These are phyloP conservation scores for Mallotus repandus DNA, from an alignment of 441 rosid genomes.

Conservation along the genomic window DNA sequence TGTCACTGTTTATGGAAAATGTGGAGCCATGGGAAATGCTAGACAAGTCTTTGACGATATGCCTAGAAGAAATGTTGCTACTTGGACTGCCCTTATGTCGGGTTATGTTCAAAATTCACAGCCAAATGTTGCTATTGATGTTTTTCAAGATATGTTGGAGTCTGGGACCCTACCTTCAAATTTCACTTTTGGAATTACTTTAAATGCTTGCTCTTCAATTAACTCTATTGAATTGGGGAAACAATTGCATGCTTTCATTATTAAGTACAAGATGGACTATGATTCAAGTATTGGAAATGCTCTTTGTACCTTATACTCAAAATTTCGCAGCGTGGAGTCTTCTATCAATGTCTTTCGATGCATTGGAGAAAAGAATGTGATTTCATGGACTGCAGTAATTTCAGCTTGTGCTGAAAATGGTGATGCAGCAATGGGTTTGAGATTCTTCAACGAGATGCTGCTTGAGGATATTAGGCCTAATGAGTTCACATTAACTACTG, in stretches of 20 bases:
- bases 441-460: slow-evolving; percentile 47
- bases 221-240: slow-evolving; percentile 38
- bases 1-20: slow-evolving; percentile 48
- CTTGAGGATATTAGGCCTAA: slow-evolving; percentile 42
- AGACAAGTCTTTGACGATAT: slow-evolving; percentile 34
- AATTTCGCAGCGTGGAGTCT: slow-evolving; percentile 36
- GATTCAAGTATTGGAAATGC: slow-evolving; percentile 56
- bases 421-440: slow-evolving; percentile 36
- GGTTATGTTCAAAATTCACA: slow-evolving; percentile 48
- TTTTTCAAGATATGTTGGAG: slow-evolving; percentile 44
- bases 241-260: slow-evolving; percentile 50
- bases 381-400: slow-evolving; percentile 55
- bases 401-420: slow-evolving; percentile 51
- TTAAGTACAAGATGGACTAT: slow-evolving; percentile 44
- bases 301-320: slow-evolving; percentile 53
- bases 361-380: slow-evolving; percentile 42
- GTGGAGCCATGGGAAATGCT: slow-evolving; percentile 41
- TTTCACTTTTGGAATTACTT: slow-evolving; percentile 41
- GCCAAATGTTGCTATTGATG: slow-evolving; percentile 39
- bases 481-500: slow-evolving; percentile 44
- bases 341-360: slow-evolving; percentile 38
- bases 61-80: slow-evolving; percentile 33
- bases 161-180: slow-evolving; percentile 44
- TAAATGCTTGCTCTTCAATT: slow-evolving; percentile 48
- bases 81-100: slow-evolving; percentile 51